Conservation (phyloP, 148 eudicot species). For the Silene uniflora region DNA sequence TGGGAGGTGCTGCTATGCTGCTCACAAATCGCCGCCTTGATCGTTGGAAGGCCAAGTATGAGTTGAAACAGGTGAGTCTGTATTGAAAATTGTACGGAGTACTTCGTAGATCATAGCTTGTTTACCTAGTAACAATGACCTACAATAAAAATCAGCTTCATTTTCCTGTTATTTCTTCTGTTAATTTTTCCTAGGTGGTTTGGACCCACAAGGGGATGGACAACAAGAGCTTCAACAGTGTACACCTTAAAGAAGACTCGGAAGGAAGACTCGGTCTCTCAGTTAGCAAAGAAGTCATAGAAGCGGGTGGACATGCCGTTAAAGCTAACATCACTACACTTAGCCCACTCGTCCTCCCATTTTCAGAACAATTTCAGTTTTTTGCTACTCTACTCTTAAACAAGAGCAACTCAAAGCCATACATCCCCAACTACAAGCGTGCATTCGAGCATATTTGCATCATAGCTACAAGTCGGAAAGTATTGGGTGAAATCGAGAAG, state of each 20-base stretch:
- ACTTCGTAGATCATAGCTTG: too few species aligned
- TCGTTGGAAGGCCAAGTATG: slow-evolving; percentile 63
- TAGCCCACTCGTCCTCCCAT: slow-evolving; percentile 53
- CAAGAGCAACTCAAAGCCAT: slow-evolving; percentile 33
- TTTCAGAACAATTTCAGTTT: slow-evolving; percentile 53
- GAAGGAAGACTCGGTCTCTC: slow-evolving; percentile 46
- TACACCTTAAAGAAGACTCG: slow-evolving; percentile 49
- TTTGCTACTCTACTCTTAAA: slow-evolving; percentile 41
- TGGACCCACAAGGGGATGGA: slow-evolving; percentile 62
- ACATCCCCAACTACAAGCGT: slow-evolving; percentile 61
- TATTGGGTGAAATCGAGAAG: slow-evolving; percentile 55
- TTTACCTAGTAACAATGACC: too few species aligned
- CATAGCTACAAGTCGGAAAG: slow-evolving; percentile 59
- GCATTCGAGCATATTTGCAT: slow-evolving; percentile 78
- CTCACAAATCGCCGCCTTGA: slow-evolving; percentile 52
- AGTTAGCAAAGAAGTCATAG: slow-evolving; percentile 53
- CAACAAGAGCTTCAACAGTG: slow-evolving; percentile 53
- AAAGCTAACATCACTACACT: slow-evolving; percentile 67
- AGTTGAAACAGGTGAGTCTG: slow-evolving; percentile 54
- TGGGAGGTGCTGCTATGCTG: slow-evolving; percentile 71
- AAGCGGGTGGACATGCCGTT: slow-evolving; percentile 53
- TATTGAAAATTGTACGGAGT: too few species aligned
- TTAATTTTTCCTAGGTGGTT: slow-evolving; percentile 37
- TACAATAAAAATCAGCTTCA: too few species aligned
- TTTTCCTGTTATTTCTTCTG: background rate